Conservation (phyloP, 1,139 yeast species). For the Nakaseomyces bracarensis region DNA sequence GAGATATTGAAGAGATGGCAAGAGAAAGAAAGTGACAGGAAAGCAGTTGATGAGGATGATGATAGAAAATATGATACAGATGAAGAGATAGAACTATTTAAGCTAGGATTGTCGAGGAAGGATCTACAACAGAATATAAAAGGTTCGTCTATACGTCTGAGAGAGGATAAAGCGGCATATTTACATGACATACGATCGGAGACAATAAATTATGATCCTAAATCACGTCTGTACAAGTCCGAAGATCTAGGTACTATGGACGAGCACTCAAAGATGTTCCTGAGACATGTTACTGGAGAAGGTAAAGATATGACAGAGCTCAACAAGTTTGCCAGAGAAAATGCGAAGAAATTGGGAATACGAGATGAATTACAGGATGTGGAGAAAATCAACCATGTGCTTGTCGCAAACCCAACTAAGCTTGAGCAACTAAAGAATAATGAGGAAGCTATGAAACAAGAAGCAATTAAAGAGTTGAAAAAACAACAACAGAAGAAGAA, state of each 20-base stretch:
- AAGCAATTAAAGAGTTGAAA: constrained; percentile 8
- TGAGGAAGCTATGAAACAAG: not conserved
- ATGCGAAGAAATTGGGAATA: constrained; percentile 23
- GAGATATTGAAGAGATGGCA: constrained; percentile 20
- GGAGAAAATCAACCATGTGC: constrained; percentile 25
- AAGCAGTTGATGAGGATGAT: not conserved
- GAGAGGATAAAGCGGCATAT: constrained; percentile 32
- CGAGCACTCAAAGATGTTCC: constrained; percentile 31
- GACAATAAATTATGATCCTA: constrained; percentile 31
- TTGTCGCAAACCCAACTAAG: constrained; percentile 32
- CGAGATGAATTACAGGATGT: constrained; percentile 23
- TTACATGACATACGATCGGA: constrained; percentile 25
- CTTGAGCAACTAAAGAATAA: constrained; percentile 23
- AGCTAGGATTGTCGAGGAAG: constrained; percentile 22
- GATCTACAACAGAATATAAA: constrained; percentile 14
- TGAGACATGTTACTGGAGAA: constrained; percentile 31
- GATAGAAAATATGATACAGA: constrained; percentile 20
- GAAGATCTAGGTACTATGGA: constrained; percentile 28
- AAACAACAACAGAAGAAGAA: not conserved
- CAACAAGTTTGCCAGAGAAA: constrained; percentile 21
- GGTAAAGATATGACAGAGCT: constrained; percentile 25
- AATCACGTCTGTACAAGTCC: constrained; percentile 30
- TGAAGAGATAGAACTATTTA: constrained; percentile 27
- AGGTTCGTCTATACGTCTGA: constrained; percentile 22
- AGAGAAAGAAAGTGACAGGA: constrained; percentile 7